Evolutionary conservation across 768 basidiomycete species (phyloP), one percentile per base, ranked within the genome.

Genomic region (Lactarius tabidus): DNA sequence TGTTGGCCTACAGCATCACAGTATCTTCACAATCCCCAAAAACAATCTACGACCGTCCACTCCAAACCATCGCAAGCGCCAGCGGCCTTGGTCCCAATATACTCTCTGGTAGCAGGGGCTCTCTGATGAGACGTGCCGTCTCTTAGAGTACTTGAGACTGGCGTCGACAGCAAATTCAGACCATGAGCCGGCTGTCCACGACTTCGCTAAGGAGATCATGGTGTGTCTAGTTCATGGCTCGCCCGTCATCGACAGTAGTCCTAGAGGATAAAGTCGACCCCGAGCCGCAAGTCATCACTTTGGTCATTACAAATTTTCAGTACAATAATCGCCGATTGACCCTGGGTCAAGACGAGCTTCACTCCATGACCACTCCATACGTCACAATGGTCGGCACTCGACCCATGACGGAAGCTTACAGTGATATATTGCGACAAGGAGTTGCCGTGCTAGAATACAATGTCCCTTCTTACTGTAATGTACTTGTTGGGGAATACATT

Each of bases 251-350:
- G 26, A 3, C 33, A 1, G 52, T 64, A 20, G 36, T 64, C 9
- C 33, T 31, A 20, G 36, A 23, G 17, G 63, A 63, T 23, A 58
- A 64, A 26, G 14, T 15, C n/a, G 59, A 55, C 26, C 64, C 64
- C 6, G 64, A 60, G 26, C 18, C 64, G 2, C 53, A 57, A 57
- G 54, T 66, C 14, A 62, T 66, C 51, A 55, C 36, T 14, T 60
- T 31, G 29, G 60, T 55, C 43, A 38, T 66, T 17, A 48, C 61
- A 0, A 38, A 56, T 7, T 64, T 53, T 31, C 26, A 57, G 29
- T 23, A 1, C 8, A 59, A 66, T 36, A 66, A 63, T 28, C 15
- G 7, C 31, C n/a, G n/a, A 23, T 20, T 29, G n/a, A n/a, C n/a
- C n/a, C n/a, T n/a, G 14, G 48, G 48, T 17, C n/a, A 29, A n/a